Conservation (phyloP, 1,284 basidiomycete genomes). For the Bondarzewia mesenterica region DNA sequence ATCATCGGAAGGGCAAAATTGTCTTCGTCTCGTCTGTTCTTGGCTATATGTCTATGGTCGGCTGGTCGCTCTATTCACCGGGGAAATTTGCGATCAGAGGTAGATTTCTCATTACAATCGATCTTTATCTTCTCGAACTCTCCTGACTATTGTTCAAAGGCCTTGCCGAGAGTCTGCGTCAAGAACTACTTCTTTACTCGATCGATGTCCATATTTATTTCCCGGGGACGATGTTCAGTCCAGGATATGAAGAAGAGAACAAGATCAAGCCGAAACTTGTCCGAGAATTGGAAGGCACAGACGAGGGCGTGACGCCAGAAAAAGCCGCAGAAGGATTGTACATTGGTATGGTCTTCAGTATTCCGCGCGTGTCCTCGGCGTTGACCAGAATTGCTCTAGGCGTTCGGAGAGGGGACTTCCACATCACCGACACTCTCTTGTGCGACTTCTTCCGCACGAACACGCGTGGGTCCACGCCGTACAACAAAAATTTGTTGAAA, state of each 20-base stretch:
- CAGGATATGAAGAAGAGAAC: constrained; percentile 78
- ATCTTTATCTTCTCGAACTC: constrained; percentile 4
- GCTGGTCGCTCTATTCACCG: constrained; percentile 82
- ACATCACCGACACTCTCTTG: constrained; percentile 71
- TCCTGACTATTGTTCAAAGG: too few species aligned
- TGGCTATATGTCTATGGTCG: constrained; percentile 75
- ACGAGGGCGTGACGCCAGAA: constrained; percentile 62
- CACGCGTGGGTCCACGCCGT: constrained; percentile 62
- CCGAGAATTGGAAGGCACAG: constrained; percentile 76
- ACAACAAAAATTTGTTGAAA: constrained; percentile 44
- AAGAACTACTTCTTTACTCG: constrained; percentile 74
- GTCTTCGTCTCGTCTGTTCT: constrained; percentile 80
- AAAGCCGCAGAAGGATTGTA: constrained; percentile 58
- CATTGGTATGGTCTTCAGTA: too few species aligned
- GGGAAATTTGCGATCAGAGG: constrained; percentile 88
- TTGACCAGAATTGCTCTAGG: constrained; percentile 46
- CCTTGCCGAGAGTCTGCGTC: constrained; percentile 80
- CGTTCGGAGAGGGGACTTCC: constrained; percentile 63
- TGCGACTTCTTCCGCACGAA: constrained; percentile 63
- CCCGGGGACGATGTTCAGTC: constrained; percentile 79
- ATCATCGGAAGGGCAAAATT: constrained; percentile 57
- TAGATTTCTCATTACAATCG: constrained; percentile 20
- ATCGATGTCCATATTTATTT: constrained; percentile 84
- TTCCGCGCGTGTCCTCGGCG: too few species aligned
- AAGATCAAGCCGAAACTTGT: constrained; percentile 77